These are phyloP conservation scores for Astathelohania contejeani DNA, from an alignment of 371 early-diverging fungal genomes.

Conservation along the genomic window DNA sequence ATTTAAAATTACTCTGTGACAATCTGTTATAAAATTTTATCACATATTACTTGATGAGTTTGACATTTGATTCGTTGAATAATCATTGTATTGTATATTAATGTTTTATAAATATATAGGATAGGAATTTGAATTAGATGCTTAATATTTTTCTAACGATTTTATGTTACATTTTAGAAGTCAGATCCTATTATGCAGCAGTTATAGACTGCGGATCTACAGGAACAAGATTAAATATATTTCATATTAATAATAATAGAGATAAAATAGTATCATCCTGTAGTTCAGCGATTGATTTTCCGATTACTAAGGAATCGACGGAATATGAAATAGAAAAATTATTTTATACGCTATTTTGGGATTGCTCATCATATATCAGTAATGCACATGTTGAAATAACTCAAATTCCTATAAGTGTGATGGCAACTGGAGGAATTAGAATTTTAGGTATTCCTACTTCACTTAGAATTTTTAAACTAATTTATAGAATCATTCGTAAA, in stretches of 20 bases:
- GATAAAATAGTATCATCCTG: conserved; percentile 13
- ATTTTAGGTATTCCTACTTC: too few species aligned
- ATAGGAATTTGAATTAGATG: too few species aligned
- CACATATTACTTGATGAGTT: too few species aligned
- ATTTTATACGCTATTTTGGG: conserved; percentile 1
- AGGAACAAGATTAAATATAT: conserved; percentile 47
- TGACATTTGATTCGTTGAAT: too few species aligned
- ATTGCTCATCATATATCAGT: conserved; percentile 7
- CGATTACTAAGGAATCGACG: too few species aligned
- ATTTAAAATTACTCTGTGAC: too few species aligned
- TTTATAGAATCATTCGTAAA: background rate
- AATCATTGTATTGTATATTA: too few species aligned
- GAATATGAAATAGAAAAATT: background rate
- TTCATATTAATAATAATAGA: conserved; percentile 28
- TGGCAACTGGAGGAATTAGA: conserved; percentile 48
- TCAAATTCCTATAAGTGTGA: conserved; percentile 38
- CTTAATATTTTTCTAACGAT: too few species aligned
- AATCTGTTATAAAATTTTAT: too few species aligned
- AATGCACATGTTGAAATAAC: conserved; percentile 8
- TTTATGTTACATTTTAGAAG: too few species aligned
- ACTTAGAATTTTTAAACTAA: background rate
- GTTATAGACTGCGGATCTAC: conserved; percentile 48
- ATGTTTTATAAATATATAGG: too few species aligned
- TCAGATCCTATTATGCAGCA: background rate
- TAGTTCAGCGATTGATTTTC: too few species aligned